These are phyloP conservation scores for Phaseolus lunatus DNA, from an alignment of 306 rosid species.

Conservation along the genomic window DNA sequence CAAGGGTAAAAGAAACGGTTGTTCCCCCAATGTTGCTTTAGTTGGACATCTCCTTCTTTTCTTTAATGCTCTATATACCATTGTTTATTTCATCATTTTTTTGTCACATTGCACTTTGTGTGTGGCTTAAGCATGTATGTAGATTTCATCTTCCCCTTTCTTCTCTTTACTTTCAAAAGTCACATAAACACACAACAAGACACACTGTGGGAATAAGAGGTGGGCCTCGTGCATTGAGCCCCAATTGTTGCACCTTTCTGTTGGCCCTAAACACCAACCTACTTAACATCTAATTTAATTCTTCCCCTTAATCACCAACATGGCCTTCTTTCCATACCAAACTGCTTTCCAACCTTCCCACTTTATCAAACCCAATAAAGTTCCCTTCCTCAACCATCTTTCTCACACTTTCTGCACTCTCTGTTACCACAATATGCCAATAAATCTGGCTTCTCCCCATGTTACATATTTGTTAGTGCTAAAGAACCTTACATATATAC, in stretches of 20 bases:
- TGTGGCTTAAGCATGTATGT: slow-evolving; percentile 53
- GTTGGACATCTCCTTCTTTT: slow-evolving; percentile 42
- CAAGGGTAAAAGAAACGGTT: slow-evolving; percentile 51
- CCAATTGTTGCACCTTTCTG: slow-evolving; percentile 53
- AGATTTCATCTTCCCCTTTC: slow-evolving; percentile 24
- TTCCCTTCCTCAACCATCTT: slow-evolving; percentile 35
- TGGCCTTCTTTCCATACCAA: slow-evolving; percentile 41
- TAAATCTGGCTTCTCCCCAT: not conserved
- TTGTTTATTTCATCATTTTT: slow-evolving; percentile 6
- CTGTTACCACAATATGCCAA: not conserved
- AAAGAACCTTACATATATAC: no score
- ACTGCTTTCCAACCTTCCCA: slow-evolving; percentile 39
- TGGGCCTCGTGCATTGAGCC: slow-evolving; percentile 58
- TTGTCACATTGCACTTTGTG: slow-evolving; percentile 58
- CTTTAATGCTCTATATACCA: slow-evolving; percentile 34
- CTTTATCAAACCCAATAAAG: slow-evolving; percentile 59
- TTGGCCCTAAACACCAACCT: slow-evolving; percentile 45
- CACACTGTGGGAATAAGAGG: slow-evolving; percentile 26
- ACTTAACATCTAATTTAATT: slow-evolving; percentile 32
- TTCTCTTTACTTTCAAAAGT: slow-evolving; percentile 46
- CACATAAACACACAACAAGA: slow-evolving; percentile 35
- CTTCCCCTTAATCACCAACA: slow-evolving; percentile 55
- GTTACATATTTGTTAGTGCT: no score
- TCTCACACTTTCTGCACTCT: slow-evolving; percentile 39
- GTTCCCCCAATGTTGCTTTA: slow-evolving; percentile 59